Percentiles rank a stretch among this genome's conserved stretches.
These are phyloP conservation scores for Mycena maculata DNA, from an alignment of 768 basidiomycete genomes.

Conservation along the genomic window DNA sequence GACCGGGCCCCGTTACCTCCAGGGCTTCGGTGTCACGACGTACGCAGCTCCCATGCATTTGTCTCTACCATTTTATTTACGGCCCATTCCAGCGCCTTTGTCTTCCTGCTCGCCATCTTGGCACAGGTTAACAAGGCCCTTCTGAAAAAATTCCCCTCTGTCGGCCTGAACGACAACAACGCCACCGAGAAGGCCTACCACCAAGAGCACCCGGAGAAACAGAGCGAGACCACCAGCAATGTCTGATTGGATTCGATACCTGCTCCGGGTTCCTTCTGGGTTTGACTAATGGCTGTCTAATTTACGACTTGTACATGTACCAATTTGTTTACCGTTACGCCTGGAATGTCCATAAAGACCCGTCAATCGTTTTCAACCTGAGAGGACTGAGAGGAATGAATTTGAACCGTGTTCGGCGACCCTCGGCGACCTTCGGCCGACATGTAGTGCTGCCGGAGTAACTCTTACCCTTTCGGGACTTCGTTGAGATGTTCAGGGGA, in stretches of 20 bases:
- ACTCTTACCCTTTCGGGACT: too few relatives aligned
- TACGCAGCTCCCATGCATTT: neutral
- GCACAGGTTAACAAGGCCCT: slow-evolving; percentile 21
- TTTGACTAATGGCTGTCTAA: neutral
- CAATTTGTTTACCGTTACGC: neutral
- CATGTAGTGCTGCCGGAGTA: too few relatives aligned
- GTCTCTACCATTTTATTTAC: slow-evolving; percentile 8
- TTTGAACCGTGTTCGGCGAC: too few relatives aligned
- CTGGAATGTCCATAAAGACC: neutral
- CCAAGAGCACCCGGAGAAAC: neutral
- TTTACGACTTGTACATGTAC: slow-evolving; percentile 4
- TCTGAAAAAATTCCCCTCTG: slow-evolving; percentile 18
- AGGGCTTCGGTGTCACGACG: slow-evolving; percentile 45
- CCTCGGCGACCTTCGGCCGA: too few relatives aligned
- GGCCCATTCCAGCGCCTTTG: slow-evolving; percentile 15
- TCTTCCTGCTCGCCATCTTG: slow-evolving; percentile 24
- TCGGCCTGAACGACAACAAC: neutral
- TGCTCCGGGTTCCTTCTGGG: neutral
- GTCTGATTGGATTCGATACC: neutral
- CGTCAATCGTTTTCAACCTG: too few relatives aligned
- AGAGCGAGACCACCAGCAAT: neutral
- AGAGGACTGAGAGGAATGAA: too few relatives aligned
- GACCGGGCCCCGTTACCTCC: slow-evolving; percentile 48
- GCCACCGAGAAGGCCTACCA: neutral
- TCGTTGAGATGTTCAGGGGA: too few relatives aligned